phyloP scores from a whole-genome alignment of 192 early-diverging fungal species.

The Oehlia diaphana region DNA sequence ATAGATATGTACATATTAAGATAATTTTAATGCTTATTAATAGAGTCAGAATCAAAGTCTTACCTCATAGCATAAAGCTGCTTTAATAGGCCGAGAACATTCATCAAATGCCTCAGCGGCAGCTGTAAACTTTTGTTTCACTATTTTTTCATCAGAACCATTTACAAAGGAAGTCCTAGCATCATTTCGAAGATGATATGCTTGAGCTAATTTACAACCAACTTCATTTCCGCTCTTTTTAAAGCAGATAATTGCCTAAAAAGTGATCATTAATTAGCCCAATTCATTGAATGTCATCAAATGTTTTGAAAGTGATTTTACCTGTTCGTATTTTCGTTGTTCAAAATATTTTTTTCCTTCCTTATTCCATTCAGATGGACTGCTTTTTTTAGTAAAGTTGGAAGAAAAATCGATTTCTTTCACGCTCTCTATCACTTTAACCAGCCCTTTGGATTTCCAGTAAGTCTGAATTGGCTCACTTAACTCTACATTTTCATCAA shows the following conservation, averaged over 20 bases:
- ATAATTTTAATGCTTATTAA: no score
- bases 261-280: not conserved
- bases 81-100: not conserved
- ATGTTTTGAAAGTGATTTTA: not conserved
- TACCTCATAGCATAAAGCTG: slow-evolving; percentile 24
- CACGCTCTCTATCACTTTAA: not conserved
- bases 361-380: not conserved
- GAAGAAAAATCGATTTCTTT: not conserved
- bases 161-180: not conserved
- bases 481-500: slow-evolving; percentile 10
- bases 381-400: not conserved
- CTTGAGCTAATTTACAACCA: not conserved
- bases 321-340: slow-evolving; percentile 4
- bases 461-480: slow-evolving; percentile 7
- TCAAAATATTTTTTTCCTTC: slow-evolving; percentile 16
- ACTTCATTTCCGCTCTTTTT: slow-evolving; percentile 5
- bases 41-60: no score
- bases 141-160: slow-evolving; percentile 1
- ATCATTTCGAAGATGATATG: slow-evolving; percentile 3
- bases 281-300: not conserved
- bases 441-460: slow-evolving; percentile 2
- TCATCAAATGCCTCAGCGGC: slow-evolving; percentile 10
- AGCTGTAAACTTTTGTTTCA: not conserved
- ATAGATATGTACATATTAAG: not conserved
- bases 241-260: slow-evolving; percentile 25